These are phyloP conservation scores for Tilletia horrida DNA, from an alignment of 1,284 basidiomycete genomes.

Conservation along the genomic window DNA sequence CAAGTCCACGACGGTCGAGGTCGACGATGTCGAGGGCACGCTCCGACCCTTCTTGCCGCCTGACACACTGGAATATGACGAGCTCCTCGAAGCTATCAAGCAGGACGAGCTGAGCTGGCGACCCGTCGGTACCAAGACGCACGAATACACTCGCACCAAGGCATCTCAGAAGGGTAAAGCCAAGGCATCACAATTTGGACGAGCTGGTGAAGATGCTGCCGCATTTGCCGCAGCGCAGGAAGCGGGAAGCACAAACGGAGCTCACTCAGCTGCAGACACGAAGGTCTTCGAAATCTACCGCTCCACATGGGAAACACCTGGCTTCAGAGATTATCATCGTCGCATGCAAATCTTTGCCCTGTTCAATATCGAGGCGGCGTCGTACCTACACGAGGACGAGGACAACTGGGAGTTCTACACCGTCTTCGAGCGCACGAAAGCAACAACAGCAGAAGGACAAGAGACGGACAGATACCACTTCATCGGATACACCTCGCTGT, in stretches of 20 bases:
- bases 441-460: conserved; percentile 60
- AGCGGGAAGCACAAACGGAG: not conserved
- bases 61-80: conserved; percentile 56
- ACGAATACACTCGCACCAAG: conserved; percentile 66
- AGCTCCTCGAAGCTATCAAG: conserved; percentile 63
- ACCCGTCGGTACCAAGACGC: conserved; percentile 73
- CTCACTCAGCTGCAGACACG: conserved; percentile 11
- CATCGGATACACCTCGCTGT: conserved; percentile 42
- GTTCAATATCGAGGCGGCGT: conserved; percentile 80
- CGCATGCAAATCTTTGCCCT: conserved; percentile 91
- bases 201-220: not conserved
- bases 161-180: conserved; percentile 47
- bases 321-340: conserved; percentile 88
- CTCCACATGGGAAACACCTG: conserved; percentile 76
- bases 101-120: conserved; percentile 66
- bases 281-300: conserved; percentile 44
- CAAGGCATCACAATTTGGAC: conserved; percentile 56
- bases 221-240: not conserved
- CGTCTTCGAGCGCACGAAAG: conserved; percentile 36
- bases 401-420: conserved; percentile 57
- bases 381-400: conserved; percentile 69
- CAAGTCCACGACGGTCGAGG: conserved; percentile 61
- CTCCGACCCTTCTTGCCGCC: conserved; percentile 75
- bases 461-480: conserved; percentile 78
- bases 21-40: conserved; percentile 81